Evolutionary conservation across 805 yeast species (phyloP).

Genomic region (Suhomyces kilbournensis): DNA sequence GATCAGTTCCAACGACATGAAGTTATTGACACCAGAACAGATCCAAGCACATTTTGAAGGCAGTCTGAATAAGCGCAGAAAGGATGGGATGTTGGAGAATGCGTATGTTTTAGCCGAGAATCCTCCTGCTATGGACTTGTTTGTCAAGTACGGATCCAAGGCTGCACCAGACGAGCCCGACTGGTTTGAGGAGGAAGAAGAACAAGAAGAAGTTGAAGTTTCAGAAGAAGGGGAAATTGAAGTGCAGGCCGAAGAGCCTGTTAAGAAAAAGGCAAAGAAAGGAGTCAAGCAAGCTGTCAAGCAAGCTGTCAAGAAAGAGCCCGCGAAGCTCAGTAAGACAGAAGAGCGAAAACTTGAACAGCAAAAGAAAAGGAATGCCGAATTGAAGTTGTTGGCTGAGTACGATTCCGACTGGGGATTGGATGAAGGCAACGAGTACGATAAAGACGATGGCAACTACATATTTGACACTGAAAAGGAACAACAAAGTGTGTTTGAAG

Average conservation of each 20-base stretch:
- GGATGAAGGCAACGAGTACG: conserved; percentile 31
- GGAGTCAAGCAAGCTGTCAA: conserved; percentile 2
- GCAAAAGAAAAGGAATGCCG: conserved; percentile 11
- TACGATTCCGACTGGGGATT: conserved; percentile 45
- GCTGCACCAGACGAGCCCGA: conserved; percentile 47
- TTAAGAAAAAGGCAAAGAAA: conserved; percentile 2
- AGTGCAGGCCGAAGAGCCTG: conserved; percentile 6
- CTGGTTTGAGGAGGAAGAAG: conserved; percentile 14
- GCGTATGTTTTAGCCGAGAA: conserved; percentile 54
- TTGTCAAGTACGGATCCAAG: conserved; percentile 39
- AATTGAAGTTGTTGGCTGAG: conserved; percentile 10
- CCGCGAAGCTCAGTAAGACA: not conserved
- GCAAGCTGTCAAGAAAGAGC: conserved; percentile 4
- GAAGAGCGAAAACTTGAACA: conserved; percentile 16
- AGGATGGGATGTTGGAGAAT: conserved; percentile 42
- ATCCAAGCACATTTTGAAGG: conserved; percentile 38
- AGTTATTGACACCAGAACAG: conserved; percentile 38
- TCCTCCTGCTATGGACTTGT: conserved; percentile 42
- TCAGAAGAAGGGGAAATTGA: conserved; percentile 7
- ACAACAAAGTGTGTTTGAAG: conserved; percentile 23
- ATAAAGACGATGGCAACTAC: conserved; percentile 27
- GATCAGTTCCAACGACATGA: conserved; percentile 54
- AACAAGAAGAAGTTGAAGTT: conserved; percentile 6
- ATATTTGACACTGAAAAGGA: conserved; percentile 32
- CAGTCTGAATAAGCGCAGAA: conserved; percentile 28